phyloP scores from a whole-genome alignment of 2,329 filamentous ascomycete species.

The Cadophora gregata region DNA sequence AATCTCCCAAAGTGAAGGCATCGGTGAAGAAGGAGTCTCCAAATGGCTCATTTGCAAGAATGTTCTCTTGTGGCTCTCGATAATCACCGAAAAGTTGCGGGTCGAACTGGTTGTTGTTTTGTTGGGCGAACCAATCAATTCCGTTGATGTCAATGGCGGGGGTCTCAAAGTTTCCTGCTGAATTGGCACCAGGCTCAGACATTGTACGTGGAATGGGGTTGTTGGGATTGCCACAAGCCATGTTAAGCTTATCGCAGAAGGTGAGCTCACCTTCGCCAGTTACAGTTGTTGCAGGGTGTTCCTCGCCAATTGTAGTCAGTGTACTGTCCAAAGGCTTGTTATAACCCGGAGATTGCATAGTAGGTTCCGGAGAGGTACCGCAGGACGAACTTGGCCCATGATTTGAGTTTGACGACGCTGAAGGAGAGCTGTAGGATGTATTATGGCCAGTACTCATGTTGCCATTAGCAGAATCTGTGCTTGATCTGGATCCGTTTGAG shows the following conservation, averaged over 20 bases:
- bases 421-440: constrained; percentile 68
- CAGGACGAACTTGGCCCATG: constrained; percentile 68
- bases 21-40: constrained; percentile 61
- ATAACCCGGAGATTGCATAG: constrained; percentile 68
- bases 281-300: constrained; percentile 53
- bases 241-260: constrained; percentile 62
- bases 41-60: constrained; percentile 69
- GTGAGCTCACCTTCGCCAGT: constrained; percentile 54
- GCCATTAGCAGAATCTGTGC: constrained; percentile 40
- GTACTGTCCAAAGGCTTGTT: constrained; percentile 66
- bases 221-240: constrained; percentile 59
- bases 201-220: constrained; percentile 57
- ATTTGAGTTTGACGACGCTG: constrained; percentile 66
- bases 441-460: constrained; percentile 48
- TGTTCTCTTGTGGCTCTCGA: constrained; percentile 84
- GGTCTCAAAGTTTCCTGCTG: constrained; percentile 40
- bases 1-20: constrained; percentile 76
- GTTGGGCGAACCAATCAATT: constrained; percentile 76
- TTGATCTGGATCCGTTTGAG: constrained; percentile 53
- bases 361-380: constrained; percentile 79
- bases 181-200: constrained; percentile 39
- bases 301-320: constrained; percentile 69
- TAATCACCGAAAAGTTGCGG: constrained; percentile 92
- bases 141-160: constrained; percentile 57
- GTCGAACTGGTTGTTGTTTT: constrained; percentile 87